phyloP scores from a whole-genome alignment of 495 filamentous ascomycete genomes.

The Trichoderma parareesei region DNA sequence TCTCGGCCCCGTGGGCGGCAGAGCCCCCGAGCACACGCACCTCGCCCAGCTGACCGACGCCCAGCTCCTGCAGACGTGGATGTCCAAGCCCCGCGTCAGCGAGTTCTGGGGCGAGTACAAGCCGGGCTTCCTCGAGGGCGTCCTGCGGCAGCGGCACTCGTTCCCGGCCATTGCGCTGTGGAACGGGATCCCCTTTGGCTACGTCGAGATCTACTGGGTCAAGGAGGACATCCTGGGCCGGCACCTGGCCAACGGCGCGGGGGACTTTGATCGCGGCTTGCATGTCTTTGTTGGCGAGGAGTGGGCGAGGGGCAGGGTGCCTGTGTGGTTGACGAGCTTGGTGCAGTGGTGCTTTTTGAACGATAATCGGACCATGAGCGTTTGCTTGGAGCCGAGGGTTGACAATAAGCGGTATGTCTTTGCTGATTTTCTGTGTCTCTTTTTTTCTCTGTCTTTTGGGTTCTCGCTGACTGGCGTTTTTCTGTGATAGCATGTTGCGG shows the following conservation, averaged over 20 bases:
- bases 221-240: constrained; percentile 79
- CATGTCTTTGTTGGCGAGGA: constrained; percentile 90
- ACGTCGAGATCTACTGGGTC: constrained; percentile 98
- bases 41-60: constrained; percentile 48
- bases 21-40: constrained; percentile 25
- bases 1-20: constrained; percentile 42
- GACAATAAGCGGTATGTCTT: constrained; percentile 71
- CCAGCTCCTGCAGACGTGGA: constrained; percentile 79
- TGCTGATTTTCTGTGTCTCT: constrained; percentile 21
- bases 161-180: constrained; percentile 92
- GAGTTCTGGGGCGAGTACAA: constrained; percentile 72
- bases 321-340: constrained; percentile 72
- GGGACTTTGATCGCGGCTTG: constrained; percentile 80
- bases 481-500: constrained; percentile 56
- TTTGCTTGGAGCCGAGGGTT: constrained; percentile 82
- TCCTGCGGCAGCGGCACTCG: constrained; percentile 58
- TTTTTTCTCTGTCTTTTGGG: not conserved
- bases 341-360: constrained; percentile 76
- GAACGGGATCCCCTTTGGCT: constrained; percentile 93
- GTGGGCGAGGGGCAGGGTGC: constrained; percentile 77
- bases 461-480: constrained; percentile 12
- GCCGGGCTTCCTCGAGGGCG: constrained; percentile 56
- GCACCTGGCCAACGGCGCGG: constrained; percentile 49
- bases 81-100: constrained; percentile 77
- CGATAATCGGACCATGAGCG: constrained; percentile 72